These are phyloP conservation scores for Gigaspora rosea DNA, from an alignment of 192 early-diverging fungal species.

Conservation along the genomic window DNA sequence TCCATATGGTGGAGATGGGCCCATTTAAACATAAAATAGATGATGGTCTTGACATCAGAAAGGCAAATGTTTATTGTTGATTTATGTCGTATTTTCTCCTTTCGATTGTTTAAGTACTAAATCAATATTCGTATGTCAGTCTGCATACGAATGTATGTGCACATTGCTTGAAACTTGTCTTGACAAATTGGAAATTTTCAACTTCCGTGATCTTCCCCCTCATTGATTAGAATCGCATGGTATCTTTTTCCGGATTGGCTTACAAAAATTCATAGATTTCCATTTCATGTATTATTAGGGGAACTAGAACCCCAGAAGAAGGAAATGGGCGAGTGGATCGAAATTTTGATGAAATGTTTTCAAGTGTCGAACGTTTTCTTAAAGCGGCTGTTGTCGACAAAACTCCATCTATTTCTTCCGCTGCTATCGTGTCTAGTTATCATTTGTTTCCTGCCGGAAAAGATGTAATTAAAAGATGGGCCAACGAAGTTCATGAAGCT, in stretches of 20 bases:
- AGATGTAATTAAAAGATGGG: slow-evolving; percentile 95
- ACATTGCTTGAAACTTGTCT: slow-evolving; percentile 83
- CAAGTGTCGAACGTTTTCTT: slow-evolving; percentile 92
- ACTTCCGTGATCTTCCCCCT: too few species aligned
- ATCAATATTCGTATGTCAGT: slow-evolving; percentile 48
- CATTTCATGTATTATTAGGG: too few species aligned
- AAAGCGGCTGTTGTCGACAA: slow-evolving; percentile 98
- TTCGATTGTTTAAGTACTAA: slow-evolving; percentile 31
- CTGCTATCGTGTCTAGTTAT: slow-evolving; percentile 88
- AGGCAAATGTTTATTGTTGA: slow-evolving; percentile 51
- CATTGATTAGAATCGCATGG: too few species aligned
- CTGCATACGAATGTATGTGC: slow-evolving; percentile 87
- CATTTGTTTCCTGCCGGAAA: slow-evolving; percentile 84
- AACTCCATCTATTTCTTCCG: slow-evolving; percentile 83
- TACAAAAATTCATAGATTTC: too few species aligned
- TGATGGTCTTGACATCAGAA: slow-evolving; percentile 90
- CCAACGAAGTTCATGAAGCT: slow-evolving; percentile 95
- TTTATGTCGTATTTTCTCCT: slow-evolving; percentile 42
- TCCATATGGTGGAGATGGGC: slow-evolving; percentile 93
- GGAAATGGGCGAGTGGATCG: too few species aligned
- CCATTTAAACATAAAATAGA: slow-evolving; percentile 95
- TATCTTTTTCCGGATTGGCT: too few species aligned
- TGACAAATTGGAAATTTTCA: slow-evolving; percentile 70
- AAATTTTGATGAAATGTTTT: too few species aligned
- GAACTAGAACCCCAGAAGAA: too few species aligned